These are phyloP conservation scores for Metschnikowia anglica DNA, from an alignment of 805 yeast genomes.

Conservation along the genomic window DNA sequence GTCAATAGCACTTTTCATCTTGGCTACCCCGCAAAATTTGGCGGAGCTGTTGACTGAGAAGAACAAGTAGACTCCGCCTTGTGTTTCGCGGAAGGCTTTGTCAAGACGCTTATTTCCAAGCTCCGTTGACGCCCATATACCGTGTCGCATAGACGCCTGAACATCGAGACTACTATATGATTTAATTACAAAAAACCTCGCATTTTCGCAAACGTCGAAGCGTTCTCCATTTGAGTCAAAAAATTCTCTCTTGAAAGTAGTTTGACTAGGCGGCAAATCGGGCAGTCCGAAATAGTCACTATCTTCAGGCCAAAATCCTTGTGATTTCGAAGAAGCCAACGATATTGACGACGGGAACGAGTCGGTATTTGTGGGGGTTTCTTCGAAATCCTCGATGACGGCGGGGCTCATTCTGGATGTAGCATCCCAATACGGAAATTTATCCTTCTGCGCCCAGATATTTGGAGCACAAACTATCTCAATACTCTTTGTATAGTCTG, in stretches of 20 bases:
- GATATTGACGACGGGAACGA: constrained; percentile 8
- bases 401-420: not conserved
- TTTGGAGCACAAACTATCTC: constrained; percentile 10
- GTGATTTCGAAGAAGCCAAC: constrained; percentile 4
- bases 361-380: constrained; percentile 1
- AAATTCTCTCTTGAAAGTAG: constrained; percentile 5
- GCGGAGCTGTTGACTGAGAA: constrained; percentile 55
- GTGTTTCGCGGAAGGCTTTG: constrained; percentile 36
- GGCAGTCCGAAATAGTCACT: constrained; percentile 2
- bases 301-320: constrained; percentile 4
- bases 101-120: constrained; percentile 54
- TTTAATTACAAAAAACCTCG: constrained; percentile 52
- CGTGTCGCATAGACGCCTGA: constrained; percentile 46
- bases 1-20: constrained; percentile 43
- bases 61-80: constrained; percentile 45
- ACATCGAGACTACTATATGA: constrained; percentile 51
- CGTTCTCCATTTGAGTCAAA: not conserved
- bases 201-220: constrained; percentile 11
- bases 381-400: not conserved
- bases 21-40: constrained; percentile 49
- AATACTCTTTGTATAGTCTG: constrained; percentile 7
- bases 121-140: constrained; percentile 60
- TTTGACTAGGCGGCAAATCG: not conserved
- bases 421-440: not conserved
- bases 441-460: constrained; percentile 11